Percentiles rank a stretch among this genome's conserved stretches.
These are phyloP conservation scores for Peronospora destructor DNA, from an alignment of 352 stramenopile species.

Conservation along the genomic window DNA sequence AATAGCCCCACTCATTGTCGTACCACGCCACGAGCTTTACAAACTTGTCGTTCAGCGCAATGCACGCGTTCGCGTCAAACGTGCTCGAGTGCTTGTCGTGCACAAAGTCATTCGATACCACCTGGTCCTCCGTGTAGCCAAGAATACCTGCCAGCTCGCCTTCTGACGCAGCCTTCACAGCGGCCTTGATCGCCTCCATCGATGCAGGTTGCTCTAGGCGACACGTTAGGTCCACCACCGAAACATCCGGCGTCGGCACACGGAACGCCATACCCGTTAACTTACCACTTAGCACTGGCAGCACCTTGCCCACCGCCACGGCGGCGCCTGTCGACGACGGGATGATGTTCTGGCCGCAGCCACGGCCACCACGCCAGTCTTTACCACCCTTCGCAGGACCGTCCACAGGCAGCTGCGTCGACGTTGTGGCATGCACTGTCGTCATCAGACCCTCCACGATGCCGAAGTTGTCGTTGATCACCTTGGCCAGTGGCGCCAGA, in stretches of 20 bases:
- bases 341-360: conserved; percentile 97
- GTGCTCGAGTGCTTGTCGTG: conserved; percentile 71
- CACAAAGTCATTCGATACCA: conserved; percentile 97
- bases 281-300: conserved; percentile 89
- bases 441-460: conserved; percentile 98
- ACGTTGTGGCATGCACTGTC: conserved; percentile 96
- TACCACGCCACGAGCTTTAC: conserved; percentile 99
- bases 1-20: conserved; percentile 99
- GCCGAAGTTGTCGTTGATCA: conserved; percentile 98
- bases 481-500: conserved; percentile 95
- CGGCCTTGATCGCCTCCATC: conserved; percentile 97
- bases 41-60: conserved; percentile 93
- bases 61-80: conserved; percentile 28
- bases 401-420: conserved; percentile 96
- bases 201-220: conserved; percentile 84
- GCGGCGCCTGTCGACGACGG: conserved; percentile 94
- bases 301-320: conserved; percentile 67
- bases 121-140: conserved; percentile 95
- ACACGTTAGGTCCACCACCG: conserved; percentile 85
- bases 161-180: conserved; percentile 91
- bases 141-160: conserved; percentile 93
- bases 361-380: conserved; percentile 96
- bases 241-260: conserved; percentile 85
- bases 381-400: conserved; percentile 90
- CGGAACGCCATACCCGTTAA: conserved; percentile 90